A percentile compares a stretch with the other conserved stretches of the same genome.
Evolutionary conservation across 2,329 filamentous ascomycete species (phyloP).

Genomic region (Lachnellula hyalina): DNA sequence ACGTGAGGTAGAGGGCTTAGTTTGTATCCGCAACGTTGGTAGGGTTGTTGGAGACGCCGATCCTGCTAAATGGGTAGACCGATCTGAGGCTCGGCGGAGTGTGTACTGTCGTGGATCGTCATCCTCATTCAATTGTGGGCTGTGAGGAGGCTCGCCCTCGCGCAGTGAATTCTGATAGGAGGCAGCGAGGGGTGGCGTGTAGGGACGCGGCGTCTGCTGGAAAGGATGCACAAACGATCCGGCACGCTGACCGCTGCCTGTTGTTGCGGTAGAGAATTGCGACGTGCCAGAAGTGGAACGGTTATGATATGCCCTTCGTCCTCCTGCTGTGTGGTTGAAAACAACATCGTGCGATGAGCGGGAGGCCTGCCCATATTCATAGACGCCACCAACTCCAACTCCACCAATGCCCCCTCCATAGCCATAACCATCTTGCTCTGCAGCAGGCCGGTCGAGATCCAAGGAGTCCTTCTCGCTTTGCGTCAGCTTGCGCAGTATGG

Average conservation of each 20-base stretch:
- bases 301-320: slow-evolving; percentile 38
- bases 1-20: slow-evolving; percentile 24
- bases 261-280: slow-evolving; percentile 51
- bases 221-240: slow-evolving; percentile 57
- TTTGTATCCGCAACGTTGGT: slow-evolving; percentile 24
- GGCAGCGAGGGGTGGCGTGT: slow-evolving; percentile 47
- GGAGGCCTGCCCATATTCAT: slow-evolving; percentile 27
- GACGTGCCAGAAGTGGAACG: slow-evolving; percentile 52
- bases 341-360: slow-evolving; percentile 27
- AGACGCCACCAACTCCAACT: slow-evolving; percentile 13
- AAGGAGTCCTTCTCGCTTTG: slow-evolving; percentile 56
- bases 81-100: slow-evolving; percentile 24
- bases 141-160: slow-evolving; percentile 45
- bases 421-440: slow-evolving; percentile 44
- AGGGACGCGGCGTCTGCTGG: slow-evolving; percentile 57
- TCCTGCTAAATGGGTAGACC: slow-evolving; percentile 16
- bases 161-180: slow-evolving; percentile 53
- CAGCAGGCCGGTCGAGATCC: slow-evolving; percentile 55
- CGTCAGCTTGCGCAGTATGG: slow-evolving; percentile 53
- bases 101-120: slow-evolving; percentile 24
- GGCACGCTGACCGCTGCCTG: slow-evolving; percentile 40
- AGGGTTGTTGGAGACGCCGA: slow-evolving; percentile 10
- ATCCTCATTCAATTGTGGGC: slow-evolving; percentile 28
- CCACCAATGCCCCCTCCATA: slow-evolving; percentile 26
- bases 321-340: slow-evolving; percentile 14